Base-by-base conservation (phyloP, 2,329 filamentous ascomycete species). In the Fusarium sp. region DNA sequence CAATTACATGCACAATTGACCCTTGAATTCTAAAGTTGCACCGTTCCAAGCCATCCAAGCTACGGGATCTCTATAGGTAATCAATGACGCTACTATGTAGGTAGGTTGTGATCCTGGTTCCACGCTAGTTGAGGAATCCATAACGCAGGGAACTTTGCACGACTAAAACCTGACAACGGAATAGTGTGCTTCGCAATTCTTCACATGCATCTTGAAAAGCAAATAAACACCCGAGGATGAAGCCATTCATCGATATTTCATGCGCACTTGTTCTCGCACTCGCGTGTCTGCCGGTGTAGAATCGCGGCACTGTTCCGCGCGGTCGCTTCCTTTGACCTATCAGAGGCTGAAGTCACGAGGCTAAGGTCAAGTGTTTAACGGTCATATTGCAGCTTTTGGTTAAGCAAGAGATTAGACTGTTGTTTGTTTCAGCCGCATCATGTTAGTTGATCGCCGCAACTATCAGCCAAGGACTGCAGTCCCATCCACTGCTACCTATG, bases 271-370 rank as follows among this genome's bases (percentile, higher is more conserved):
- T 48, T 63, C n/a, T 62, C 58, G 44, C 49, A 49, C 48, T 60
- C 49, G 58, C 44, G 44, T 48, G 35, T 13, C 9, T 31, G 39
- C 28, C 22, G 9, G 19, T 36, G 43, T 53, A 19, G 24, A 24
- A 35, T 43, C 47, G 62, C 62, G 62, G 62, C 57, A 45, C 31
- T 19, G 35, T 65, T 65, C 62, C 62, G 62, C 58, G 19, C 31
- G 9, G 45, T 66, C 62, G 62, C 62, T 65, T 65, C 44, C 15
- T 6, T 6, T 19, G 13, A 3, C 62, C 62, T 66, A 64, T 65
- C 53, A 52, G 35, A 29, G 25, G 9, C 22, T 35, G 24, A 47
- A 53, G 49, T 35, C 19, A 44, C 60, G 57, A 49, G 41, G 40
- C 43, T 26, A 53, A 44, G 32, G 32, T 19, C 26, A 48, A 46